A percentile compares a stretch with the other conserved stretches of the same genome.
These are phyloP conservation scores for Cryphonectria japonica DNA, from an alignment of 2,329 filamentous ascomycete genomes.

Conservation along the genomic window DNA sequence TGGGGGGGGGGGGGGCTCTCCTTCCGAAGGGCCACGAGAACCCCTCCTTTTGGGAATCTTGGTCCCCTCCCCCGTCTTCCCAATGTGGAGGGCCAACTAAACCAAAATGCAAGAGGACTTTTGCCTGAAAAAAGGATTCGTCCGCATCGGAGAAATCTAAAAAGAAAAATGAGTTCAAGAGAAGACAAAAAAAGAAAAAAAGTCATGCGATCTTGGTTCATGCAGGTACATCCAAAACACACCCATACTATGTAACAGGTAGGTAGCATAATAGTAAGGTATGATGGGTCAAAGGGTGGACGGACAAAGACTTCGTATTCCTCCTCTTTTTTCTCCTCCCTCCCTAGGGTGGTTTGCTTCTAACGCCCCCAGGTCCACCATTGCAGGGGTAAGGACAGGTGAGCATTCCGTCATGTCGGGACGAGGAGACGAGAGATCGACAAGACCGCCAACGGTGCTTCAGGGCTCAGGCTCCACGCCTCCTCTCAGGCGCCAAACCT, in stretches of 20 bases:
- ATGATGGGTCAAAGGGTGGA: background rate
- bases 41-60: background rate
- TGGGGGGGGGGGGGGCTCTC: background rate
- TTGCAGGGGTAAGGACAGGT: background rate
- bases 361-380: background rate
- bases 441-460: background rate
- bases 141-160: background rate
- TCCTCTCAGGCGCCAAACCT: background rate
- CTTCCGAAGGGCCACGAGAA: background rate
- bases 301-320: background rate
- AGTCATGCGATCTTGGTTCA: background rate
- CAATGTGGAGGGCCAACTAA: too few species aligned
- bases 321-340: background rate
- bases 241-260: background rate
- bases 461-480: too few species aligned
- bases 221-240: background rate
- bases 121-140: background rate
- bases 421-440: background rate
- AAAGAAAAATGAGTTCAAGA: background rate
- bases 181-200: background rate
- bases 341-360: background rate
- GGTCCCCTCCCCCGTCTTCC: too few species aligned
- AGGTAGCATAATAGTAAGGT: background rate
- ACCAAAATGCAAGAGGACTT: too few species aligned
- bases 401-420: background rate